Percentiles rank a stretch among this genome's conserved stretches.
Evolutionary conservation across 2,329 filamentous ascomycete species (phyloP).

Genomic region (Botrytis porri): DNA sequence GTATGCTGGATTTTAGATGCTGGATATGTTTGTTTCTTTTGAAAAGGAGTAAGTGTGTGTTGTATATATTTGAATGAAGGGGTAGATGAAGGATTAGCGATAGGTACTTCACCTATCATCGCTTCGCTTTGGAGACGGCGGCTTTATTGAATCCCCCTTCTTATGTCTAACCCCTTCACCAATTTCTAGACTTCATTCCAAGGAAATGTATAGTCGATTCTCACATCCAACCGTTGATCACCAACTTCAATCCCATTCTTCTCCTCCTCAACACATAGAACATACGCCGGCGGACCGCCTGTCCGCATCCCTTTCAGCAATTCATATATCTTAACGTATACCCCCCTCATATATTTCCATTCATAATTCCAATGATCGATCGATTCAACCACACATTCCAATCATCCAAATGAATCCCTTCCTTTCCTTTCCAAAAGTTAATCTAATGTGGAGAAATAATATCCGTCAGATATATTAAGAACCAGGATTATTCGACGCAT

Average conservation of each 20-base stretch:
- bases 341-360: background rate
- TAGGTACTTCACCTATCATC: background rate
- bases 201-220: background rate
- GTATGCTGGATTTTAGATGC: background rate
- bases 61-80: constrained; percentile 2
- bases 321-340: background rate
- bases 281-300: constrained; percentile 3
- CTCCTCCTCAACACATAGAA: background rate
- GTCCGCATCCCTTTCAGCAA: background rate
- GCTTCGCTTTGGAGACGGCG: background rate
- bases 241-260: background rate
- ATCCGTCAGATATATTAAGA: constrained; percentile 18
- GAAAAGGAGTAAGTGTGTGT: background rate
- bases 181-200: background rate
- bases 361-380: background rate
- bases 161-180: background rate
- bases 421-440: too few species aligned
- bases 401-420: too few species aligned
- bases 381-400: background rate
- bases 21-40: background rate
- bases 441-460: constrained; percentile 13
- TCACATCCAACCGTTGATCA: background rate
- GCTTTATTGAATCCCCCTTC: background rate
- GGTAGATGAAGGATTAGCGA: background rate
- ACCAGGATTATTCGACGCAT: background rate